phyloP scores from a whole-genome alignment of 1,284 basidiomycete species.

The Sanghuangporus baumii region DNA sequence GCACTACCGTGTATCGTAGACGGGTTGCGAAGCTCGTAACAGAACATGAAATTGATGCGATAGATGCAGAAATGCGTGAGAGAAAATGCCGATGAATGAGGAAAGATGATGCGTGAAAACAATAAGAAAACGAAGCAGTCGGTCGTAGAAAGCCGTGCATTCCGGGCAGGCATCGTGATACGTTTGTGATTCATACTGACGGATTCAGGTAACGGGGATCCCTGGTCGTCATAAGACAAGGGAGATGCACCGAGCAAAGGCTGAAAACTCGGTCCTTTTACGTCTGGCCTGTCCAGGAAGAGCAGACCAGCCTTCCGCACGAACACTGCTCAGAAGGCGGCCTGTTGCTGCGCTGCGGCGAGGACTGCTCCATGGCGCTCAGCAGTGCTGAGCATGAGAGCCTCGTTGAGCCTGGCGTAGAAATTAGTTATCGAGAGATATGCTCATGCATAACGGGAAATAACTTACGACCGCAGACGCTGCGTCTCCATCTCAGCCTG shows the following conservation, averaged over 20 bases:
- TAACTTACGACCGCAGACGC: conserved; percentile 55
- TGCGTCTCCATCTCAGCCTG: conserved; percentile 70
- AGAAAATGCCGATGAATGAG: conserved; percentile 7
- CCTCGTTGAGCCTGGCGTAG: conserved; percentile 63
- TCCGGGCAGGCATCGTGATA: conserved; percentile 17
- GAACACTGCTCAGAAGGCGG: conserved; percentile 39
- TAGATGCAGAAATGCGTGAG: conserved; percentile 5
- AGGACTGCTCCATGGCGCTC: conserved; percentile 57
- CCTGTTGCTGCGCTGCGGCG: conserved; percentile 37
- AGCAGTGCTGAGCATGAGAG: conserved; percentile 75
- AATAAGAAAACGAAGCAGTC: conserved; percentile 6
- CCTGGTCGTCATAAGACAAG: conserved; percentile 3
- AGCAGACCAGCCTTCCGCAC: conserved; percentile 5
- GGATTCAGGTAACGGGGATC: not conserved
- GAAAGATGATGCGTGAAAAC: conserved; percentile 6
- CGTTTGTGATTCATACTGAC: conserved; percentile 16
- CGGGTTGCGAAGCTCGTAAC: conserved; percentile 4
- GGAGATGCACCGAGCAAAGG: conserved; percentile 6
- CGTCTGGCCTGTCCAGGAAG: conserved; percentile 15
- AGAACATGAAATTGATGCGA: conserved; percentile 10
- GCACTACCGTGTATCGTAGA: conserved; percentile 7
- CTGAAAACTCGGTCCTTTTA: conserved; percentile 13
- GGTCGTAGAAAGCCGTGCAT: conserved; percentile 15
- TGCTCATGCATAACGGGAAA: not conserved
- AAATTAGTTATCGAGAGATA: conserved; percentile 8